Percentiles rank a stretch among this genome's conserved stretches.
phyloP scores from a whole-genome alignment of 2,329 filamentous ascomycete species.

The Simplicillium aogashimaense region DNA sequence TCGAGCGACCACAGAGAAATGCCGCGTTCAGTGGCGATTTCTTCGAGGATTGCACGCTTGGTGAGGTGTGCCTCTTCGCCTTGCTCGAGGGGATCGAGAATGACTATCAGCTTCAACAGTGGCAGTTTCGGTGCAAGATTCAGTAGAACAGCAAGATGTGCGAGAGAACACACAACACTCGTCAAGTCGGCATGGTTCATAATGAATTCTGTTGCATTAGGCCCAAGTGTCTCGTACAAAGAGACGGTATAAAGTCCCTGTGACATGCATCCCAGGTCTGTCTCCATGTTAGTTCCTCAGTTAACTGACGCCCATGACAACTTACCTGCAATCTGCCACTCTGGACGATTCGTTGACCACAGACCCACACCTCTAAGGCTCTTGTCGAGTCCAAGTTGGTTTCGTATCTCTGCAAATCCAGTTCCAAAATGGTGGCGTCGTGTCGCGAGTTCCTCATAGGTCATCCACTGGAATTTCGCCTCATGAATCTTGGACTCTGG shows the following conservation, averaged over 20 bases:
- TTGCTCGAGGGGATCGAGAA: slow-evolving; percentile 69
- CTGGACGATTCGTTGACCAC: slow-evolving; percentile 79
- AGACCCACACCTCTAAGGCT: slow-evolving; percentile 67
- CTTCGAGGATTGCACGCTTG: slow-evolving; percentile 69
- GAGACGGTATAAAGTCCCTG: slow-evolving; percentile 86
- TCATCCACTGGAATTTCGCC: slow-evolving; percentile 65
- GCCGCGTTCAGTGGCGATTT: slow-evolving; percentile 63
- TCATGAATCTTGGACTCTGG: slow-evolving; percentile 56
- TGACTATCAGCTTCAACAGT: slow-evolving; percentile 77
- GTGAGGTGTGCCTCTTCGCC: slow-evolving; percentile 69
- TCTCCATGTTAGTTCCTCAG: not conserved
- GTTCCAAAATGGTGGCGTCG: slow-evolving; percentile 69
- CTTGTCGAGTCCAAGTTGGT: slow-evolving; percentile 50
- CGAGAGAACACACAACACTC: slow-evolving; percentile 68
- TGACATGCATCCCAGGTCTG: slow-evolving; percentile 78
- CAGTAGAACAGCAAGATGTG: slow-evolving; percentile 71
- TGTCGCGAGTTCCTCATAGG: slow-evolving; percentile 62
- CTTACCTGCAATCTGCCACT: slow-evolving; percentile 73
- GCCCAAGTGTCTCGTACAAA: slow-evolving; percentile 90
- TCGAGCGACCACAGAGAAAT: slow-evolving; percentile 70
- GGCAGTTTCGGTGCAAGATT: slow-evolving; percentile 72
- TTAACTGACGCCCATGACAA: not conserved
- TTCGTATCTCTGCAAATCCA: slow-evolving; percentile 68
- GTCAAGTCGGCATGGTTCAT: slow-evolving; percentile 77
- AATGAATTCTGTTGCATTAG: slow-evolving; percentile 88